Percentiles rank a stretch among this genome's conserved stretches.
phyloP scores from a whole-genome alignment of 2,329 filamentous ascomycete species.

The Alternaria dauci region DNA sequence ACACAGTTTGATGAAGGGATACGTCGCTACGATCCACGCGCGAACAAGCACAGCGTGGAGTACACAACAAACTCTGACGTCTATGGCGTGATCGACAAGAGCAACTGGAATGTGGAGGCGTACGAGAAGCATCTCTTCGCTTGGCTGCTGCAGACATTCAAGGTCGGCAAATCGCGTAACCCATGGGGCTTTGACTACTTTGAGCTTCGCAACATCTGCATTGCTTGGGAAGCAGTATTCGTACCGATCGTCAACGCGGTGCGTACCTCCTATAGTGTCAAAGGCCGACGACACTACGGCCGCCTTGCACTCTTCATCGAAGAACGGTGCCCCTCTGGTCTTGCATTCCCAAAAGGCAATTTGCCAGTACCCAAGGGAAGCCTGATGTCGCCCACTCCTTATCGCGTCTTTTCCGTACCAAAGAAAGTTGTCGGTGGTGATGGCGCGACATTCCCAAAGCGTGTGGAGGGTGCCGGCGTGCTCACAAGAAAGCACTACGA shows the following conservation, averaged over 20 bases:
- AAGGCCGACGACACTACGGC: constrained; percentile 42
- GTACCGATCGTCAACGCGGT: constrained; percentile 44
- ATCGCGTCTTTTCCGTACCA: constrained; percentile 29
- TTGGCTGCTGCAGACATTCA: constrained; percentile 45
- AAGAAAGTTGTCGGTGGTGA: constrained; percentile 7
- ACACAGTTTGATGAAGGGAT: constrained; percentile 41
- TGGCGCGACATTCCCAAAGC: not conserved
- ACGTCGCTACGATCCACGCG: constrained; percentile 37
- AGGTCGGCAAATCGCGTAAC: constrained; percentile 42
- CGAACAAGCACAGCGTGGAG: constrained; percentile 19
- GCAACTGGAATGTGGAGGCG: constrained; percentile 35
- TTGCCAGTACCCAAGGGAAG: constrained; percentile 19
- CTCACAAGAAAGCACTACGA: constrained; percentile 35
- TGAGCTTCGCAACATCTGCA: constrained; percentile 36
- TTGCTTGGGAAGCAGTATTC: constrained; percentile 41
- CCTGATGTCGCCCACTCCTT: constrained; percentile 31
- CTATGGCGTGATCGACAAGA: constrained; percentile 37
- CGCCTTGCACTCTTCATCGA: constrained; percentile 46
- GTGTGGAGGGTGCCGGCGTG: constrained; percentile 2
- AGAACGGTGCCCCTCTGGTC: constrained; percentile 32
- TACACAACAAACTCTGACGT: constrained; percentile 22
- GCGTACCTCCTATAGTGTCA: constrained; percentile 36
- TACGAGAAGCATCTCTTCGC: constrained; percentile 45
- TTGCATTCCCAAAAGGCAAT: constrained; percentile 46
- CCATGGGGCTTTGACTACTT: constrained; percentile 41